Evolutionary conservation across 106 monocot genomes (phyloP), one percentile per base, ranked within the genome.

Genomic region (Ottelia alismoides): DNA sequence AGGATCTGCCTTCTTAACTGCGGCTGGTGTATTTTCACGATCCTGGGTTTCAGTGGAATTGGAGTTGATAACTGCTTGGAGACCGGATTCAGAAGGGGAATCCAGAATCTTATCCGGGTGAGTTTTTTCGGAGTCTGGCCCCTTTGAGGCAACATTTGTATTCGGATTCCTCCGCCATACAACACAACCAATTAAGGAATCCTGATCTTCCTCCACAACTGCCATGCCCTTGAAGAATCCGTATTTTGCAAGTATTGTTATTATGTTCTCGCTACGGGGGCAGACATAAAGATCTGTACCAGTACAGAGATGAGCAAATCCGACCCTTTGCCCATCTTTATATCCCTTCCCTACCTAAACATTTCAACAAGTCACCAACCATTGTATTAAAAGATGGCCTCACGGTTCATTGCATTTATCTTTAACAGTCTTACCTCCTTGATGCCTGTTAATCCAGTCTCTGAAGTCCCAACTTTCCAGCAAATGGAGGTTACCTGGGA

Each of bases 141-240:
- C 57, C 55, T 66, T 67, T 23, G 56, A 25, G 20, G 20, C 29
- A 30, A 58, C 47, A 25, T 55, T 73, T 24, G 50, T 47, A 47
- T 67, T 22, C 0, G 16, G 67, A 45, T 57, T 61, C 72, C 82
- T 78, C 28, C 76, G 78, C 78, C 78, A 82, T 27, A 88, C 59
- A 70, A 88, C 70, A 61, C 88, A 88, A 31, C 88, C 88, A 58
- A 88, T 82, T 28, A 88, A 73, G 17, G 88, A 88, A 62, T 82
- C 70, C 11, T 66, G 73, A 65, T 88, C 73, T 60, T 73, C 76
- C 61, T 82, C 75, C 53, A 75, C 67, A 43, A 72, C 82, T 30
- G 56, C 47, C 70, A 76, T 76, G 63, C 88, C 88, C 57, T 82
- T 88, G 69, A 88, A 88, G 56, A 88, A 88, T 28, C 88, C 88